Evolutionary conservation across 495 filamentous ascomycete genomes (phyloP).

Genomic region (Talaromyces nanjingensis): DNA sequence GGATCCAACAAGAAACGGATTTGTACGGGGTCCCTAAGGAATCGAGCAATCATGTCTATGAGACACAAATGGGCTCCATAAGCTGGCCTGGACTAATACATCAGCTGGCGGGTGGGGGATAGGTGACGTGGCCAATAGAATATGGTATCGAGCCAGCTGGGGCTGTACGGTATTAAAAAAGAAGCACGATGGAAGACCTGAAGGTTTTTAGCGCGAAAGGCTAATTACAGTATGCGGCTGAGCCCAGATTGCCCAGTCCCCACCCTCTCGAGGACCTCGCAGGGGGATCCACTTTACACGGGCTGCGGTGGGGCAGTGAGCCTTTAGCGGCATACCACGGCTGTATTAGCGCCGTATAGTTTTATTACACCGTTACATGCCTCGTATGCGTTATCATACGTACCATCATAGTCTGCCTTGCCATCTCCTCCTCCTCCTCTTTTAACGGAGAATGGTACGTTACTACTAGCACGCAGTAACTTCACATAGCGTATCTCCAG

Average conservation of each 20-base stretch:
- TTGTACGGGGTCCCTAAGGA: not conserved
- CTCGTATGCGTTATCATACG: not conserved
- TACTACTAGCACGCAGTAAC: not conserved
- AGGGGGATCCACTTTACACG: not conserved
- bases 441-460: not conserved
- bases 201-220: slow-evolving; percentile 1
- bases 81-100: slow-evolving; percentile 2
- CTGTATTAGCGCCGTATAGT: not conserved
- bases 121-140: slow-evolving; percentile 1
- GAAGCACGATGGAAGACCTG: slow-evolving; percentile 5
- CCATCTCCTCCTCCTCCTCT: not conserved
- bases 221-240: slow-evolving; percentile 6
- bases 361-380: not conserved
- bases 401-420: not conserved
- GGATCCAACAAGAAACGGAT: not conserved
- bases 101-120: slow-evolving; percentile 1
- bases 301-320: not conserved
- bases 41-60: not conserved
- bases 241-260: slow-evolving; percentile 1
- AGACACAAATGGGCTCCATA: not conserved
- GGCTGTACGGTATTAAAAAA: slow-evolving; percentile 6
- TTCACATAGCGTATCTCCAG: not conserved
- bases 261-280: not conserved
- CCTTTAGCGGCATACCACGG: not conserved
- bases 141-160: not conserved